These are phyloP conservation scores for Sisymbrium irio DNA, from an alignment of 345 rosid genomes.

Conservation along the genomic window DNA sequence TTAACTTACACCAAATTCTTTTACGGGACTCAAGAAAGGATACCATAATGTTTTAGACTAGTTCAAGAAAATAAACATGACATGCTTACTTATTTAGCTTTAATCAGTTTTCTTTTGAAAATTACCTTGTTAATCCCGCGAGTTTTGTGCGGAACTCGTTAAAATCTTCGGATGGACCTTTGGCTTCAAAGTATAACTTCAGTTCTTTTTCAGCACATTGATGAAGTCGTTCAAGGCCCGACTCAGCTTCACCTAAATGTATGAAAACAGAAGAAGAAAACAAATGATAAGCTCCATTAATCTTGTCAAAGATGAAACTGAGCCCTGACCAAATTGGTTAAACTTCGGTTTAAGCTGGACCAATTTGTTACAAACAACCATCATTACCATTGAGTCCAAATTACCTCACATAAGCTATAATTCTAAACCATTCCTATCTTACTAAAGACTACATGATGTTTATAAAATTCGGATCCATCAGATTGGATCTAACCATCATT, in stretches of 20 bases:
- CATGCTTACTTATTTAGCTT: neutral
- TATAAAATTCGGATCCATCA: neutral
- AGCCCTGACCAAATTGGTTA: neutral
- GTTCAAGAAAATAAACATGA: neutral
- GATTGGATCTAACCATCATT: neutral
- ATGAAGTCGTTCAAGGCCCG: slow-evolving; percentile 87
- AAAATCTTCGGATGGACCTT: slow-evolving; percentile 68
- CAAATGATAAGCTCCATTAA: too few species aligned
- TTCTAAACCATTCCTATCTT: neutral
- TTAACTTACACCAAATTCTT: neutral
- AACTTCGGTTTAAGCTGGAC: neutral
- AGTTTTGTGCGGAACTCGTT: slow-evolving; percentile 85
- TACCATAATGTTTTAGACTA: neutral
- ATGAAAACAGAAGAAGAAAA: slow-evolving; percentile 8
- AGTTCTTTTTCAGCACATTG: slow-evolving; percentile 91
- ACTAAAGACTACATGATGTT: neutral
- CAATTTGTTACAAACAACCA: neutral
- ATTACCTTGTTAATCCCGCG: slow-evolving; percentile 79
- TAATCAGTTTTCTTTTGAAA: neutral
- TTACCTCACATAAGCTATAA: neutral
- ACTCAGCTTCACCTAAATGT: slow-evolving; percentile 75
- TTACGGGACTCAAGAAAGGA: too few species aligned
- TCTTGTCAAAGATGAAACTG: neutral
- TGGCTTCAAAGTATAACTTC: slow-evolving; percentile 47
- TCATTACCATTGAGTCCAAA: neutral